A percentile compares a stretch with the other conserved stretches of the same genome.
These are phyloP conservation scores for Buxus sempervirens DNA, from an alignment of 164 flowering plant species.

Conservation along the genomic window DNA sequence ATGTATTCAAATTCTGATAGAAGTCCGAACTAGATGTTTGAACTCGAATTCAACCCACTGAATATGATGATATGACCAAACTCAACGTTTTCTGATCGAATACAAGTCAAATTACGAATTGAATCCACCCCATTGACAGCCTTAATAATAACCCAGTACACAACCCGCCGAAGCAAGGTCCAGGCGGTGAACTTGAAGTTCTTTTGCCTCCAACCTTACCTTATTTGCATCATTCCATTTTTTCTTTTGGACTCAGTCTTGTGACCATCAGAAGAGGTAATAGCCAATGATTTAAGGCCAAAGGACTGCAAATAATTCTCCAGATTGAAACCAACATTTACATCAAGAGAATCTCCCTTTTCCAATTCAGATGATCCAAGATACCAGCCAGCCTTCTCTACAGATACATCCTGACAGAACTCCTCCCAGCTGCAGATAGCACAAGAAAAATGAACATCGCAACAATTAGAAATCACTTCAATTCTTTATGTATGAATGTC, in stretches of 20 bases:
- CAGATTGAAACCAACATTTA: constrained; percentile 13
- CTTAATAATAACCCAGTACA: no score
- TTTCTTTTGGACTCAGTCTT: constrained; percentile 25
- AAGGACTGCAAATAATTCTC: constrained; percentile 23
- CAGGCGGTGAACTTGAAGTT: no score
- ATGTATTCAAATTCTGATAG: no score
- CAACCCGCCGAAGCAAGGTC: no score
- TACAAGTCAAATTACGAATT: no score
- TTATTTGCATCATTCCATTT: constrained; percentile 19
- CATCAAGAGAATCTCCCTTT: constrained; percentile 6
- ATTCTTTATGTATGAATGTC: neutral
- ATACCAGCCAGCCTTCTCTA: constrained; percentile 81
- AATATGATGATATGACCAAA: no score
- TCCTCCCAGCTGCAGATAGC: constrained; percentile 71
- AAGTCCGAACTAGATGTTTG: no score
- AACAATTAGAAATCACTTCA: neutral
- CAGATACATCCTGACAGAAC: constrained; percentile 66
- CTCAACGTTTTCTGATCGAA: no score
- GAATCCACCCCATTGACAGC: no score
- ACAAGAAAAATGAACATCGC: constrained; percentile 6
- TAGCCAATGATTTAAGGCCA: constrained; percentile 16
- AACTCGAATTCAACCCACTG: no score
- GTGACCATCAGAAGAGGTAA: constrained; percentile 14
- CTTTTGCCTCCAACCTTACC: constrained; percentile 49
- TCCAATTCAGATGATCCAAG: constrained; percentile 28